phyloP scores from a whole-genome alignment of 2,329 filamentous ascomycete genomes.

The Diaporthe citriasiana region DNA sequence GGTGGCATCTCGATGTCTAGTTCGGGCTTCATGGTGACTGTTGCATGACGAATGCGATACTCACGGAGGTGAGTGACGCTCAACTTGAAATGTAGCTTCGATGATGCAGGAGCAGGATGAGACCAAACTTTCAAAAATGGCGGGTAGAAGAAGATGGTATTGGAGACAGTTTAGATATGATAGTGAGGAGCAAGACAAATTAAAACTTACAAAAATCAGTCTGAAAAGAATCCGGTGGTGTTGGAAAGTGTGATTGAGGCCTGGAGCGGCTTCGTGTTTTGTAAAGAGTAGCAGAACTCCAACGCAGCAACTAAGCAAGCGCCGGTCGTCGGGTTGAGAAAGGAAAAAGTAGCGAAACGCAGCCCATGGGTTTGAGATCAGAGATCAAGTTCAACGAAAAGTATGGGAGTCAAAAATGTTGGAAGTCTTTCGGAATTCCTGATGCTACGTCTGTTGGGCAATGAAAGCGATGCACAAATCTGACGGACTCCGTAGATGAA shows the following conservation, averaged over 20 bases:
- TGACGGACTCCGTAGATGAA: not conserved
- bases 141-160: not conserved
- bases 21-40: not conserved
- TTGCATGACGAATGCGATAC: not conserved
- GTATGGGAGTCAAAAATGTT: not conserved
- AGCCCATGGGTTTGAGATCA: not conserved
- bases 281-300: not conserved
- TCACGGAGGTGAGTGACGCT: too few species aligned
- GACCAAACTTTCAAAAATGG: not conserved
- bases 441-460: not conserved
- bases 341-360: not conserved
- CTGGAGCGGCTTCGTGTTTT: not conserved
- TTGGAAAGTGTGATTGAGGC: not conserved
- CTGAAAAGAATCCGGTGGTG: not conserved
- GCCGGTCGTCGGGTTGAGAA: not conserved
- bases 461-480: not conserved
- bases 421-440: not conserved
- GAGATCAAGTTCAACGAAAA: too few species aligned
- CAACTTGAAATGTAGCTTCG: not conserved
- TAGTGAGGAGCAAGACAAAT: not conserved
- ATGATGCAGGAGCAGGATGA: not conserved
- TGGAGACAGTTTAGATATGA: not conserved
- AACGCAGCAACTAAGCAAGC: not conserved
- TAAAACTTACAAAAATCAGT: fast-evolving
- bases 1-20: not conserved